Base-by-base conservation (phyloP, 225 moss, liverwort and hornwort genomes). In the Climacium dendroides region DNA sequence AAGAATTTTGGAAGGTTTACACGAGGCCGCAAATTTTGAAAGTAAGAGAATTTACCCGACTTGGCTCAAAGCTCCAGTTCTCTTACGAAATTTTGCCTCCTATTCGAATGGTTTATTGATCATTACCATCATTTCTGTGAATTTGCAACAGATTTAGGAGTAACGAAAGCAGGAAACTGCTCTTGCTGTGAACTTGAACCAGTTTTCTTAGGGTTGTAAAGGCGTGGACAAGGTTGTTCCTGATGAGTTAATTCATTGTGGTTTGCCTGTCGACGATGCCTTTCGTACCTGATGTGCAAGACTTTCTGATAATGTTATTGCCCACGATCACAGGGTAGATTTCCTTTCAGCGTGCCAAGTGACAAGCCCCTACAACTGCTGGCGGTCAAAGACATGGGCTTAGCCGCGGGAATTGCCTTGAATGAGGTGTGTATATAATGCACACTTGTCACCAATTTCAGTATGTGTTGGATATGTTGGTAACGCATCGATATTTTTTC, bases 1-100 rank as follows among this genome's bases (percentile, higher is more conserved):
- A 94, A 88, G 92, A 92, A 91, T 94, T 94, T 80, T 94, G 94
- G 94, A 94, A 94, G 87, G 89, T 89, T 54, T 91, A 94, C 86
- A 94, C 94, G 9, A 90, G 92, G 81, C 94, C 92, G 37, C 94
- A 94, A 78, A 94, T 94, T 63, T 78, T 92, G 86, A 91, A 94
- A 91, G 94, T 94, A 83, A 87, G 90, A 58, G 61, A 85, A 58
- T 53, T 61, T 47, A 67, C 65, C 58, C 20, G 43, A 80, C 70
- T 53, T 47, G 25, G 53, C 76, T 73, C n/a, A 78, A n/a, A 63
- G 35, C 63, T 77, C 25, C 54, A 35, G 57, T 52, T 62, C 80
- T 80, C 61, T 55, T 74, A 25, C 41, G 65, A 66, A 72, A 66
- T 43, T 85, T 78, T 89, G 60, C 53, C 57, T 82, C 78, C 10